Percentiles rank a stretch among this genome's conserved stretches.
These are phyloP conservation scores for Phytophthora europaea DNA, from an alignment of 352 stramenopile genomes.

Conservation along the genomic window DNA sequence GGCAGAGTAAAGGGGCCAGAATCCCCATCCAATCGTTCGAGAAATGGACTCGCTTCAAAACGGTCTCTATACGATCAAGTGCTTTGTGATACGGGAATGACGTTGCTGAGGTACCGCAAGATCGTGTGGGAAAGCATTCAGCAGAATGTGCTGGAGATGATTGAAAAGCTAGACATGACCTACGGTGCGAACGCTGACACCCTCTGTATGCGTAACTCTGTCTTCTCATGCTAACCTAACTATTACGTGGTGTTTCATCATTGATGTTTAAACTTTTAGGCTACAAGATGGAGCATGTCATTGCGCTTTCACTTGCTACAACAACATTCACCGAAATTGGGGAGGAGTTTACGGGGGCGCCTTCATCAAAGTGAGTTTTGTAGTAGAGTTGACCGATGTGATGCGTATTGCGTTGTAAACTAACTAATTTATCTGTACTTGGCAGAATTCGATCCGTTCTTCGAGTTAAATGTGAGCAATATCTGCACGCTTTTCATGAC, in stretches of 20 bases:
- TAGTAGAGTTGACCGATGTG: not conserved
- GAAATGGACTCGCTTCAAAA: constrained; percentile 40
- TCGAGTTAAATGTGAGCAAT: constrained; percentile 85
- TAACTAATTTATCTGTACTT: constrained; percentile 1
- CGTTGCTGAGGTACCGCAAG: constrained; percentile 78
- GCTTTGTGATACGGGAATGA: constrained; percentile 85
- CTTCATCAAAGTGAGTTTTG: constrained; percentile 71
- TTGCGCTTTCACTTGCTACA: constrained; percentile 80
- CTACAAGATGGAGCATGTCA: constrained; percentile 92
- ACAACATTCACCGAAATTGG: constrained; percentile 84
- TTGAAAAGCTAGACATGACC: constrained; percentile 77
- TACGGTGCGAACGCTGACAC: constrained; percentile 55
- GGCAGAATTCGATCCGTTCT: constrained; percentile 70
- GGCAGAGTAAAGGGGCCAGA: constrained; percentile 18
- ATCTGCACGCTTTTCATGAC: constrained; percentile 81
- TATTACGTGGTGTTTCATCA: constrained; percentile 4
- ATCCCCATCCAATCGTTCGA: constrained; percentile 43
- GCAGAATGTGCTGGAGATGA: constrained; percentile 75
- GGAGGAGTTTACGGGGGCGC: constrained; percentile 84
- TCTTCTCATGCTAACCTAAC: constrained; percentile 10
- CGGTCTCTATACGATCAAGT: constrained; percentile 70
- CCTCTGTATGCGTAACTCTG: not conserved
- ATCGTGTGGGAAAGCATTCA: constrained; percentile 92
- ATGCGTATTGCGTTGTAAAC: constrained; percentile 3
- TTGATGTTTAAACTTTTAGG: constrained; percentile 38